Evolutionary conservation across 108 stramenopile genomes (phyloP), one percentile per base, ranked within the genome.

Genomic region (Mayamaea pseudoterrestris): DNA sequence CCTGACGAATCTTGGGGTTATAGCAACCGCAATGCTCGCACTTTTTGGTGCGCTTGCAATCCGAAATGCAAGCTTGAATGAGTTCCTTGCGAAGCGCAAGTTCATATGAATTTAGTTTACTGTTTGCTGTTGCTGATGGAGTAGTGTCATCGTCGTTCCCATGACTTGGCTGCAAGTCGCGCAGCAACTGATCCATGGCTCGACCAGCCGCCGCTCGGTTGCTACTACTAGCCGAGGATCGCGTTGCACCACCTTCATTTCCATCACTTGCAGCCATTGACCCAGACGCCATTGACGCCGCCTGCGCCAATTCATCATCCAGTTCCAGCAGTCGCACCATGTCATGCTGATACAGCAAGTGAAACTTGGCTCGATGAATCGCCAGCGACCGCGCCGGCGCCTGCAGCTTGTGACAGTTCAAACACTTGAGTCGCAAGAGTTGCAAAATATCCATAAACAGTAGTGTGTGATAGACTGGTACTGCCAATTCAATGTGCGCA

Each of bases 401-500:
- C 35, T 32, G 69, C 23, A 96, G 75, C 28, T 74, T 68, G 73
- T 98, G 95, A 72, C 99, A 99, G 41, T 54, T 44, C 30, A 94
- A 59, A 71, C 99, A 99, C 50, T 97, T 98, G 54, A 65, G 52
- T 34, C 84, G 69, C 59, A 99, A 52, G 17, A 98, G 48, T 44
- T 70, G 68, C 42, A 86, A 41, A 46, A 98, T 26, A 11, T 60
- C 57, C 1, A 47, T 34, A 51, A 98, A 97, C 50, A 94, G 58
- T 25, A 99, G 59, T 0, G 97, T 96, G 56, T 98, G 83, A 47
- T 96, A 98, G 4, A 96, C 69, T 5, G 94, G 95, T 0, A 97
- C 95, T 61, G 88, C 87, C 27, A 99, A 68, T 56, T 97, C 95
- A 28, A 99, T 82, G 49, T 93, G 94, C 0, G 95, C 99, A 41